Evolutionary conservation across 2,329 filamentous ascomycete genomes (phyloP).

Genomic region (Phoma sp.): DNA sequence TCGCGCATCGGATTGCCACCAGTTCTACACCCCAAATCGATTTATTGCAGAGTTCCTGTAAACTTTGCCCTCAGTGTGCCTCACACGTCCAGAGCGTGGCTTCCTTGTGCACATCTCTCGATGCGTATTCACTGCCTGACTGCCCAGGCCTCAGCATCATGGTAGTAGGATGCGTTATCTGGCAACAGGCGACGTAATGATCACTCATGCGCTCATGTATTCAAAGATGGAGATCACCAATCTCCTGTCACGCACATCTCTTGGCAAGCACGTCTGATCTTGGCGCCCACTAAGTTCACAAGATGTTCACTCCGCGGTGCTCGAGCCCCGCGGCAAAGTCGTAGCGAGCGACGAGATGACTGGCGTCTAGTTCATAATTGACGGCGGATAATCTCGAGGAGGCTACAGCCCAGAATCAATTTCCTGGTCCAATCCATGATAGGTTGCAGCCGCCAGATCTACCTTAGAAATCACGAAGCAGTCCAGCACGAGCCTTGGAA

Average conservation of each 20-base stretch:
- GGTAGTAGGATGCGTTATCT: too few relatives aligned
- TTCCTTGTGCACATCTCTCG: too few relatives aligned
- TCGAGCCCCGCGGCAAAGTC: background rate
- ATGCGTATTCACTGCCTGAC: background rate
- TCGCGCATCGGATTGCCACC: slow-evolving; percentile 18
- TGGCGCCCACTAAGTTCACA: background rate
- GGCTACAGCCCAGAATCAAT: background rate
- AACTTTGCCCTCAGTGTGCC: background rate
- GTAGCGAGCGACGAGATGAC: background rate
- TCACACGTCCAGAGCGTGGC: too few relatives aligned
- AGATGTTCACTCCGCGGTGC: background rate
- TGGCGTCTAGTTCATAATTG: background rate
- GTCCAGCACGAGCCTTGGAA: background rate
- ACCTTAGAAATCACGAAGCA: background rate
- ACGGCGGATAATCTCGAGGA: background rate
- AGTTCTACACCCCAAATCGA: background rate
- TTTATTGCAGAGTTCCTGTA: background rate
- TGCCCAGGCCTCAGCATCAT: background rate
- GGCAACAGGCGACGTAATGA: background rate
- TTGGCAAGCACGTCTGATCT: background rate
- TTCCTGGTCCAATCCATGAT: background rate
- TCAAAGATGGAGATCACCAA: background rate
- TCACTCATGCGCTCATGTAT: background rate
- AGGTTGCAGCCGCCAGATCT: background rate
- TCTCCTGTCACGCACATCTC: background rate